Evolutionary conservation across 2,329 filamentous ascomycete genomes (phyloP), one percentile per base, ranked within the genome.

Genomic region (Thelonectria rubi): DNA sequence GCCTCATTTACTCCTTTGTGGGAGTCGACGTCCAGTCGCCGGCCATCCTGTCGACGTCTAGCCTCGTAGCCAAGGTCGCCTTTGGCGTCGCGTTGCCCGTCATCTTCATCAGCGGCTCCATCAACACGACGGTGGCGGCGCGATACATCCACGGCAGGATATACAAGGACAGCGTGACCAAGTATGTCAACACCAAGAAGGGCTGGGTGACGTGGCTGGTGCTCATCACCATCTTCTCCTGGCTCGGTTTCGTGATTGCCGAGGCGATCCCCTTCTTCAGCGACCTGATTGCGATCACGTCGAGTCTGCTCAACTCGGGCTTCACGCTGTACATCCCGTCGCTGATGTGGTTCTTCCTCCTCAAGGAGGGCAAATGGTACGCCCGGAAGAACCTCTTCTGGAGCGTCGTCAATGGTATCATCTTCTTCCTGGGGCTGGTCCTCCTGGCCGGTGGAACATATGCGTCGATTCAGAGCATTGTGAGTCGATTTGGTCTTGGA

Each of bases 181-280:
- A 58, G 12, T 69, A 67, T 20, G 46, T 65, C 52, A 66, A 68
- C 39, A 60, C 65, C 11, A 50, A 48, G 32, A 63, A 63, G 46
- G 66, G 77, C 15, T 79, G 77, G 77, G 61, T 73, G 49, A 74
- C 74, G 5, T 91, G 90, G 90, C 70, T 87, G 5, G 78, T 65
- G 3, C 84, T 92, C 24, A 84, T 86, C 45, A 74, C 81, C 1
- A 66, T 73, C 34, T 73, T 88, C 30, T 91, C 88, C 79, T 51
- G 63, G 51, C 37, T 60, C 7, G 51, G 63, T 5, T 65, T 63
- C 26, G 52, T 88, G 9, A 49, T 89, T n/a, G 86, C 87, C 84
- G 85, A 89, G 69, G 85, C 87, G 1, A 88, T 93, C 50, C 90
- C 90, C 2, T 87, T 88, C 71, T 93, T 92, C 78, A 86, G 85